A percentile compares a stretch with the other conserved stretches of the same genome.
phyloP scores from a whole-genome alignment of 495 filamentous ascomycete species.

The Trichoderma reesei region DNA sequence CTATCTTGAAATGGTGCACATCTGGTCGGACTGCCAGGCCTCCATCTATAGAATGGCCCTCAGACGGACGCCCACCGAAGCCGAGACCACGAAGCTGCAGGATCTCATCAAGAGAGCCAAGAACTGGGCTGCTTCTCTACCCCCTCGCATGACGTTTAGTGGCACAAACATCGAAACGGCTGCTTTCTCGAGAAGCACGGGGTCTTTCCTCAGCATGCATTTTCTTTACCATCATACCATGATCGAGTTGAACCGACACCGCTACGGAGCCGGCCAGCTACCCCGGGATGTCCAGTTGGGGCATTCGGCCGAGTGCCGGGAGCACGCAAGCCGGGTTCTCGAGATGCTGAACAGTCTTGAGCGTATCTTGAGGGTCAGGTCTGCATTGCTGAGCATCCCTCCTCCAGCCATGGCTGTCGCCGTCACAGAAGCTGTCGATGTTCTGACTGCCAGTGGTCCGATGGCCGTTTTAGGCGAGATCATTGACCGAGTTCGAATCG shows the following conservation, averaged over 20 bases:
- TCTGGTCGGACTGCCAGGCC: conserved; percentile 55
- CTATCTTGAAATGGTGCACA: conserved; percentile 47
- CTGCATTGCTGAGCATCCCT: background rate
- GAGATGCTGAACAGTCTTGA: conserved; percentile 13
- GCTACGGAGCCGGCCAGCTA: conserved; percentile 13
- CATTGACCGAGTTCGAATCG: background rate
- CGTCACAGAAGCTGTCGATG: conserved; percentile 7
- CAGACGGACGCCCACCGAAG: conserved; percentile 27
- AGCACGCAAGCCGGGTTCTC: conserved; percentile 18
- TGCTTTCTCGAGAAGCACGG: conserved; percentile 16
- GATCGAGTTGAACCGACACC: conserved; percentile 54
- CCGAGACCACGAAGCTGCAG: conserved; percentile 42
- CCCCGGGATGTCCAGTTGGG: background rate
- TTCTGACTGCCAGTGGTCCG: conserved; percentile 2
- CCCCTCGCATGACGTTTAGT: conserved; percentile 34
- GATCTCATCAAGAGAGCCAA: conserved; percentile 39
- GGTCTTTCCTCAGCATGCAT: conserved; percentile 50
- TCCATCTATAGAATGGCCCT: conserved; percentile 46
- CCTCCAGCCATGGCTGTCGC: conserved; percentile 1
- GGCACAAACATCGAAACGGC: conserved; percentile 38
- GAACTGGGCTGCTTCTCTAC: conserved; percentile 40
- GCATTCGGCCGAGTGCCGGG: conserved; percentile 9
- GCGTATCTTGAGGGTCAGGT: background rate
- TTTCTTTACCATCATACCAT: conserved; percentile 50
- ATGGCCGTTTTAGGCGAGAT: background rate